These are phyloP conservation scores for Kingdonia uniflora DNA, from an alignment of 164 flowering plant genomes.

Conservation along the genomic window DNA sequence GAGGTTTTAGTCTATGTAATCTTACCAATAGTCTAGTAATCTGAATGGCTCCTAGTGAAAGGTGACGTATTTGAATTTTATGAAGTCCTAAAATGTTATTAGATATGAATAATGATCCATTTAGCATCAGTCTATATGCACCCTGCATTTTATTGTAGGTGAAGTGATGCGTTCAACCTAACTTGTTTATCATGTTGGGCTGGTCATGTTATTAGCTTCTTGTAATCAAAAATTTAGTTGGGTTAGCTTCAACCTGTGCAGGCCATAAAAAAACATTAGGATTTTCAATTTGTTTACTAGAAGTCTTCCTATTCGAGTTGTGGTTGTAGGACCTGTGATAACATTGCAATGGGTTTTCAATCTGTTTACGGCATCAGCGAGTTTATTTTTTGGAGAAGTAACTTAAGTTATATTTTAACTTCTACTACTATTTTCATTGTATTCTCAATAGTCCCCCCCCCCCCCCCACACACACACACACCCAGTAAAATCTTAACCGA, in stretches of 20 bases:
- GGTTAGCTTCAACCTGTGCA: slow-evolving; percentile 12
- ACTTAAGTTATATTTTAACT: not conserved
- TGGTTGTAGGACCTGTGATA: slow-evolving; percentile 69
- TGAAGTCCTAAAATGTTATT: too few species aligned
- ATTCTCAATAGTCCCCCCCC: not conserved
- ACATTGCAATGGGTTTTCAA: slow-evolving; percentile 88
- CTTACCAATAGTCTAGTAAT: too few species aligned
- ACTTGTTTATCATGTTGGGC: too few species aligned
- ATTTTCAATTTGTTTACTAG: slow-evolving; percentile 60
- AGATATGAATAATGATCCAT: too few species aligned
- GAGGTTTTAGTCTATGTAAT: too few species aligned
- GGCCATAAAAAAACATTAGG: slow-evolving; percentile 78
- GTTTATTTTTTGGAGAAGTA: too few species aligned
- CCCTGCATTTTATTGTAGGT: too few species aligned
- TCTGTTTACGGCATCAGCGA: too few species aligned
- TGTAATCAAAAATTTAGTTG: not conserved
- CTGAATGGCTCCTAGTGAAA: too few species aligned
- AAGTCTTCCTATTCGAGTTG: slow-evolving; percentile 75
- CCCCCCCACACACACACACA: slow-evolving; percentile 28
- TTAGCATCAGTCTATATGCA: too few species aligned
- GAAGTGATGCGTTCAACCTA: too few species aligned
- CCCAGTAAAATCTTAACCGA: slow-evolving; percentile 42
- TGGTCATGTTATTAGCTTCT: not conserved
- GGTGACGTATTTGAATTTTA: too few species aligned
- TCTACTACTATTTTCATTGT: not conserved